Evolutionary conservation across 441 rosid genomes (phyloP), one percentile per base, ranked within the genome.

Genomic region (Pelargonium cotyledonis): DNA sequence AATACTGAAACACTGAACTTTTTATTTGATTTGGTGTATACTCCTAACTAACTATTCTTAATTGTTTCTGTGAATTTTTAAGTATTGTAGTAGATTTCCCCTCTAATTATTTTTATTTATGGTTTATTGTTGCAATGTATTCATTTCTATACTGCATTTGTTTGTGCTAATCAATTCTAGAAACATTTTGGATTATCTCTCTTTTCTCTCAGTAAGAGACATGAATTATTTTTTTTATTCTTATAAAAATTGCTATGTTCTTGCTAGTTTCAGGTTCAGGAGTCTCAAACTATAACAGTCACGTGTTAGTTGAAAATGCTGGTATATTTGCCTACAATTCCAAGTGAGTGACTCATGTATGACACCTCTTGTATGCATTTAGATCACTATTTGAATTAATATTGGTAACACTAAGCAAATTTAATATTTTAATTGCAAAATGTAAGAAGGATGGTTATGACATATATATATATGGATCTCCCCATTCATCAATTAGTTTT

Each of bases 321-420:
- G 75, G 72, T 15, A 18, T 67, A 49, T 26, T 5, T 46, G 75
- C 65, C 44, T 70, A 77, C 69, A 77, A 68, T 21, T 71, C 78
- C 75, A 80, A 85, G 91, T 86, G 68, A 85, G 89, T 75, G 53
- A 67, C 69, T 74, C 18, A 63, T 58, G 29, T 62, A 40, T 55
- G 26, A n/a, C 11, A 41, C 79, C 4, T 40, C 43, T 67, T 46
- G 55, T 43, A 21, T 8, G 55, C 62, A 49, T 44, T 15, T 15
- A 53, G 19, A 51, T 57, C 8, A 49, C 57, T 49, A 49, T 49
- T 18, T 49, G 57, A 49, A 49, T 49, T 49, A 15, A 14, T 49
- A n/a, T 1, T 4, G 4, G 16, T 49, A 14, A 14, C n/a, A 14
- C 57, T 15, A 5, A 49, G 55, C 15, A 49, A 49, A 10, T 49